Conservation (phyloP, 345 rosid genomes). For the Iberis pinnata region DNA sequence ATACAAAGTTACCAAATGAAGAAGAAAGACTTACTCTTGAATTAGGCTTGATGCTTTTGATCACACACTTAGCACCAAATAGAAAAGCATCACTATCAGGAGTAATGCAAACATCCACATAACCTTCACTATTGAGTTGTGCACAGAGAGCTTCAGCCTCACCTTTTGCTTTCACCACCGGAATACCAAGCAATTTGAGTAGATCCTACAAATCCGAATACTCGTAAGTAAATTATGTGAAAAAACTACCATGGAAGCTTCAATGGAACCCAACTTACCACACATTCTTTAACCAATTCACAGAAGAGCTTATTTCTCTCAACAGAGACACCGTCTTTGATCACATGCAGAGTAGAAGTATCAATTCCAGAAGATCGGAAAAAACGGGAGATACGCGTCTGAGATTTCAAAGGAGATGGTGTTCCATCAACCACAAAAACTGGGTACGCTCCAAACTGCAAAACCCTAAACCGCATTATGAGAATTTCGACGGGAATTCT, state of each 20-base stretch:
- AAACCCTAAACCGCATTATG: conserved; percentile 15
- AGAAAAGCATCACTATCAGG: conserved; percentile 94
- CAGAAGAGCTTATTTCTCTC: conserved; percentile 58
- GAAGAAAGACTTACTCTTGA: conserved; percentile 44
- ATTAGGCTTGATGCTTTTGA: conserved; percentile 68
- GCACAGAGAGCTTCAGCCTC: conserved; percentile 97
- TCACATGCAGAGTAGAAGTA: conserved; percentile 29
- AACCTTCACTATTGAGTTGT: conserved; percentile 63
- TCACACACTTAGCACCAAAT: conserved; percentile 75
- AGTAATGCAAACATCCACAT: conserved; percentile 86
- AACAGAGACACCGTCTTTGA: conserved; percentile 47
- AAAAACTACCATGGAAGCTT: background rate
- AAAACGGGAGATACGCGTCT: conserved; percentile 56
- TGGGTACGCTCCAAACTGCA: conserved; percentile 86
- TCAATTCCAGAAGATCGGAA: conserved; percentile 54
- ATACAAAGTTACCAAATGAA: background rate
- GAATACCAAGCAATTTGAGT: conserved; percentile 80
- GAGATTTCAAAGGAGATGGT: conserved; percentile 76
- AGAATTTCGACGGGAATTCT: background rate
- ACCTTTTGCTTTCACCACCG: conserved; percentile 62
- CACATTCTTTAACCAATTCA: conserved; percentile 66
- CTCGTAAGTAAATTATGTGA: background rate
- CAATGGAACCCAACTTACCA: conserved; percentile 40
- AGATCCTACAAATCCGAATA: conserved; percentile 44
- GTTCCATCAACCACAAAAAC: conserved; percentile 84